Percentiles rank a stretch among this genome's conserved stretches.
Evolutionary conservation across 2,329 filamentous ascomycete genomes (phyloP).

Genomic region (Phyllosticta citrichinensis): DNA sequence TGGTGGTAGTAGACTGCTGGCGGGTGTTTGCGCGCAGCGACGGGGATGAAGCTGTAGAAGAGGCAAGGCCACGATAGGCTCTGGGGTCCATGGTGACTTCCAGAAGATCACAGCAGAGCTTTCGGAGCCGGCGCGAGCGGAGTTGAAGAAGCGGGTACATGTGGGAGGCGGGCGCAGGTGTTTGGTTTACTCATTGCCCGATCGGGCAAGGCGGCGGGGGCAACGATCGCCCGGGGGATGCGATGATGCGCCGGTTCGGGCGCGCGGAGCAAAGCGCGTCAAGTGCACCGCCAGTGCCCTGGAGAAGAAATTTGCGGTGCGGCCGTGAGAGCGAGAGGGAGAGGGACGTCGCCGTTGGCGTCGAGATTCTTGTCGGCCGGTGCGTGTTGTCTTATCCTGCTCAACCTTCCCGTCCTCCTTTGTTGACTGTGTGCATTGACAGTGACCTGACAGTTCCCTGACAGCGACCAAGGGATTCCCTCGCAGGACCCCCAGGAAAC

Average conservation of each 20-base stretch:
- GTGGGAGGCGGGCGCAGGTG: conserved; percentile 1
- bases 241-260: neutral
- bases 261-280: neutral
- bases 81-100: conserved; percentile 19
- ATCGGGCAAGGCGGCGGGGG: conserved; percentile 3
- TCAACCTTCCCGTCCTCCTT: neutral
- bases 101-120: conserved; percentile 17
- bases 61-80: conserved; percentile 22
- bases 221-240: conserved; percentile 8
- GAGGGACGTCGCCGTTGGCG: no score
- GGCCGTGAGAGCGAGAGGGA: neutral
- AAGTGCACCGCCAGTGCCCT: neutral
- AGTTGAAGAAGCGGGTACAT: conserved; percentile 6
- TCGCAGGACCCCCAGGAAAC: neutral
- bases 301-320: neutral
- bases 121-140: conserved; percentile 4
- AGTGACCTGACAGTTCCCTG: neutral
- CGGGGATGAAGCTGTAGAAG: conserved; percentile 31
- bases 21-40: conserved; percentile 33
- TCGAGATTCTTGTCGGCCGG: neutral
- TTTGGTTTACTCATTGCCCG: conserved; percentile 6
- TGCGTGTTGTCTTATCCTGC: neutral
- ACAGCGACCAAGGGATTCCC: neutral
- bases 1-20: conserved; percentile 22
- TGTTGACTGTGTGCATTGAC: neutral